Evolutionary conservation across 192 early-diverging fungal species (phyloP).

Genomic region (Martensiomyces pterosporus): DNA sequence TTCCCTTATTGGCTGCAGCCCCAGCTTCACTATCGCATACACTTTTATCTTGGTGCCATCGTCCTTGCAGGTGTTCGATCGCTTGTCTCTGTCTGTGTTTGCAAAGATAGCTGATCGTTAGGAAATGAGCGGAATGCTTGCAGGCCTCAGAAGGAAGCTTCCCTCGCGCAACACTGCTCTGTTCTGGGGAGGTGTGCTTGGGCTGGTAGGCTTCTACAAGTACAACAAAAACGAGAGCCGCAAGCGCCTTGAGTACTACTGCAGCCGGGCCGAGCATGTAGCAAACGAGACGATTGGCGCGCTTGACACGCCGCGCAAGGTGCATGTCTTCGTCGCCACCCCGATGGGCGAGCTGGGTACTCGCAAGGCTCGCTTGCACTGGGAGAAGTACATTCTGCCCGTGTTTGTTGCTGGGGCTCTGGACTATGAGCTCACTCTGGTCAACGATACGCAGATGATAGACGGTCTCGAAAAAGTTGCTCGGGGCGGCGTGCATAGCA

Average conservation of each 20-base stretch:
- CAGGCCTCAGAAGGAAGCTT: conserved; percentile 27
- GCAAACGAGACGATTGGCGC: conserved; percentile 36
- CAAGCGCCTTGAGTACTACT: conserved; percentile 34
- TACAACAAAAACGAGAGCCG: conserved; percentile 47
- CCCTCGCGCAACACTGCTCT: conserved; percentile 44
- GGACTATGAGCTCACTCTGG: conserved; percentile 49
- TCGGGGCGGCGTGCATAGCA: conserved; percentile 36
- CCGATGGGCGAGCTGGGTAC: conserved; percentile 51
- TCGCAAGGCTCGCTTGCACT: conserved; percentile 45
- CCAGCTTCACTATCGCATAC: neutral
- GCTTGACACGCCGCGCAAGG: conserved; percentile 38
- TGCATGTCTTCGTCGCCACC: conserved; percentile 38
- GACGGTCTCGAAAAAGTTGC: conserved; percentile 27
- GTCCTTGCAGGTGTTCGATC: too few species aligned
- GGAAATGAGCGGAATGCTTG: conserved; percentile 13
- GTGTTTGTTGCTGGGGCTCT: conserved; percentile 50
- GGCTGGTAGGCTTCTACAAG: conserved; percentile 26
- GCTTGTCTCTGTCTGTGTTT: too few species aligned
- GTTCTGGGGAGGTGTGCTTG: conserved; percentile 37
- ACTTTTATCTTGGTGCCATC: too few species aligned
- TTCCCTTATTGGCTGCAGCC: too few species aligned
- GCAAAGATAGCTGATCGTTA: neutral
- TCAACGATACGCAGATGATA: conserved; percentile 37
- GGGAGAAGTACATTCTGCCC: conserved; percentile 47
- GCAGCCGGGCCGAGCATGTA: conserved; percentile 20